These are phyloP conservation scores for Saturnispora gosingensis DNA, from an alignment of 805 yeast species.

Conservation along the genomic window DNA sequence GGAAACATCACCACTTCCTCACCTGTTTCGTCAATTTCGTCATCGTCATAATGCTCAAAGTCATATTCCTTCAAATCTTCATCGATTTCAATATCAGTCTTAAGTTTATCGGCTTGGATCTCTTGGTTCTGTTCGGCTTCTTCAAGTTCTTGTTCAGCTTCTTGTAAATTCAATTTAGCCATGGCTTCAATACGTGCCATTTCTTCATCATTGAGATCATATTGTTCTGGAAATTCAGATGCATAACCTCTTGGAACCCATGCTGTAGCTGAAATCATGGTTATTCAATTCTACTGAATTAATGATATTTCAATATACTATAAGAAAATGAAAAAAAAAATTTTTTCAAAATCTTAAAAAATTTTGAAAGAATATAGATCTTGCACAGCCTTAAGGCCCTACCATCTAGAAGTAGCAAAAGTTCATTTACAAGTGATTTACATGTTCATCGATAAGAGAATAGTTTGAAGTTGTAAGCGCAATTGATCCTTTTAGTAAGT, in stretches of 20 bases:
- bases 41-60: slow-evolving; percentile 75
- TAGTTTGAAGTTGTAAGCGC: no score
- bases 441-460: no score
- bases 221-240: slow-evolving; percentile 82
- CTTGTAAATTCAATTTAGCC: slow-evolving; percentile 75
- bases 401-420: not conserved
- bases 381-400: slow-evolving; percentile 1
- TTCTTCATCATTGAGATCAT: slow-evolving; percentile 84
- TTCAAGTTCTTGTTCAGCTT: slow-evolving; percentile 41
- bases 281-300: not conserved
- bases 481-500: no score
- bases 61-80: slow-evolving; percentile 86
- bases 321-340: not conserved
- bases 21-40: slow-evolving; percentile 44
- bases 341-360: not conserved
- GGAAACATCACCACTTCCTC: slow-evolving; percentile 60
- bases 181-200: slow-evolving; percentile 80
- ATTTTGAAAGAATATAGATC: not conserved
- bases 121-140: not conserved
- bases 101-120: slow-evolving; percentile 22
- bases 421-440: not conserved
- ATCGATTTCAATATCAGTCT: slow-evolving; percentile 54
- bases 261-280: slow-evolving; percentile 80
- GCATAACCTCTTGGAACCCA: slow-evolving; percentile 98
- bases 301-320: not conserved